Evolutionary conservation across 176 grass and related monocot species (phyloP).

Genomic region (Oryza meyeriana): DNA sequence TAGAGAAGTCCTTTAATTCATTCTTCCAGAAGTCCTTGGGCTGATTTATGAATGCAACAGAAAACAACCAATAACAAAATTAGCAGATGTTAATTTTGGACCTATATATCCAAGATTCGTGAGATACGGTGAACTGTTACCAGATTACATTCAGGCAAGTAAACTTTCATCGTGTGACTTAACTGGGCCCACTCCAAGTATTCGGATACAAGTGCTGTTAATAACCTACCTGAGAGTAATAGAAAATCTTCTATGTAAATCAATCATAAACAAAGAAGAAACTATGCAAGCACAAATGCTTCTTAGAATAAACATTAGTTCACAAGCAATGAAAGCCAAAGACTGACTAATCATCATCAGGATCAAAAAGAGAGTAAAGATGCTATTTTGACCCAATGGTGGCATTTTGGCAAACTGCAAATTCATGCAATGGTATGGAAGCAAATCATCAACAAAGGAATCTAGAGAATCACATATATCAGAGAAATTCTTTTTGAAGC

Average conservation of each 20-base stretch:
- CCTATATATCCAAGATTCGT: neutral
- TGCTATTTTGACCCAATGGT: neutral
- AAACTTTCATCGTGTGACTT: slow-evolving; percentile 91
- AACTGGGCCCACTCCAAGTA: slow-evolving; percentile 97
- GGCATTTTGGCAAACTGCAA: neutral
- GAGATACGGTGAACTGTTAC: slow-evolving; percentile 44
- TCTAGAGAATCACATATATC: neutral
- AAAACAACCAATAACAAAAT: slow-evolving; percentile 1
- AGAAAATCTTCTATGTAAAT: slow-evolving; percentile 15
- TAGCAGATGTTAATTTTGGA: neutral
- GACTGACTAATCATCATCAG: neutral
- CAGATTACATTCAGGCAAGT: slow-evolving; percentile 92
- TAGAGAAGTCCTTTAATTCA: slow-evolving; percentile 73
- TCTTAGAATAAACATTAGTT: slow-evolving; percentile 15
- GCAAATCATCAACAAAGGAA: neutral
- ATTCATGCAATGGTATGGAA: neutral
- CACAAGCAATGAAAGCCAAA: slow-evolving; percentile 10
- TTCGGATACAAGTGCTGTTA: slow-evolving; percentile 80
- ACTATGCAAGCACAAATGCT: neutral
- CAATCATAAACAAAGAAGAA: neutral
- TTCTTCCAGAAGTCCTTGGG: slow-evolving; percentile 95
- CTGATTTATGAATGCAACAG: slow-evolving; percentile 35
- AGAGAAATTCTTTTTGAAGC: neutral
- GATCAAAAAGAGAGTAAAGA: neutral
- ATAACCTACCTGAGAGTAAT: slow-evolving; percentile 71